Evolutionary conservation across 2,329 filamentous ascomycete species (phyloP).

Genomic region (Fusarium equiseti): DNA sequence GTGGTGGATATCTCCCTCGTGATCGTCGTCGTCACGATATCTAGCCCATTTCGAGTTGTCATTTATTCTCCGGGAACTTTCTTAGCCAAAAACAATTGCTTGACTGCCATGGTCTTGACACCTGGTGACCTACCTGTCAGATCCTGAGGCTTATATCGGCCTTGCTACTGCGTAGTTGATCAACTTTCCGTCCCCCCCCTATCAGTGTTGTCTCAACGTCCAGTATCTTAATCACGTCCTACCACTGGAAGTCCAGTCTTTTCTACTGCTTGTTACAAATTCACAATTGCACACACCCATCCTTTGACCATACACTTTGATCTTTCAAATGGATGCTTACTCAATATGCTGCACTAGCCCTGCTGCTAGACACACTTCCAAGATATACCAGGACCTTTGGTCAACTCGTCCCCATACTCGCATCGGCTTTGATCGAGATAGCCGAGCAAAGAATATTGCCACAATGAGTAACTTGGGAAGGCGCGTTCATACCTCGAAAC

Average conservation of each 20-base stretch:
- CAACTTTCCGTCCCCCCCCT: conserved; percentile 17
- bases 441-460: conserved; percentile 46
- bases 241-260: conserved; percentile 40
- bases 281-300: conserved; percentile 1
- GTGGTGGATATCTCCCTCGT: conserved; percentile 37
- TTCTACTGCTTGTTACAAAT: conserved; percentile 3
- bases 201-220: conserved; percentile 20
- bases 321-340: conserved; percentile 63
- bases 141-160: conserved; percentile 42
- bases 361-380: conserved; percentile 58
- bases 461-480: conserved; percentile 50
- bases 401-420: conserved; percentile 55
- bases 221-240: conserved; percentile 6
- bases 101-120: conserved; percentile 24
- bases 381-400: conserved; percentile 64
- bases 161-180: conserved; percentile 11
- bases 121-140: conserved; percentile 40
- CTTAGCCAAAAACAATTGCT: conserved; percentile 14
- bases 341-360: conserved; percentile 62
- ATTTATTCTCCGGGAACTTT: conserved; percentile 26
- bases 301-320: conserved; percentile 7
- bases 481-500: conserved; percentile 47
- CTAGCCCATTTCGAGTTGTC: conserved; percentile 36
- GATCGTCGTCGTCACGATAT: conserved; percentile 37
- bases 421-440: conserved; percentile 50